Conservation (phyloP, 2,329 filamentous ascomycete species). For the Neopestalotiopsis clavispora region DNA sequence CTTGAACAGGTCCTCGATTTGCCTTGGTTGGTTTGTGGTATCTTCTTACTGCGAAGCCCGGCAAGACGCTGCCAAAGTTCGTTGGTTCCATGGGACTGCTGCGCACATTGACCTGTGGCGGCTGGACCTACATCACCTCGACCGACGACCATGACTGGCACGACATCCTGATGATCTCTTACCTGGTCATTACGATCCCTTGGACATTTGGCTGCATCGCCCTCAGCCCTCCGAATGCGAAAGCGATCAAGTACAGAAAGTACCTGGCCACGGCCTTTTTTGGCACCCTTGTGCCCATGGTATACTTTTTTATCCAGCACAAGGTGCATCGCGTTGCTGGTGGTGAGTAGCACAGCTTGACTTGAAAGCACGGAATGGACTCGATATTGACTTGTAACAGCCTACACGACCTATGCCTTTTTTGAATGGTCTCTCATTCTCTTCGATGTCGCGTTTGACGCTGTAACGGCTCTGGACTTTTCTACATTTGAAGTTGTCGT, state of each 20-base stretch:
- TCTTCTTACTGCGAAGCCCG: constrained; percentile 78
- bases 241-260: constrained; percentile 87
- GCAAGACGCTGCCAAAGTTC: constrained; percentile 78
- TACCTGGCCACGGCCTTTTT: constrained; percentile 85
- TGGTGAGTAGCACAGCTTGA: constrained; percentile 63
- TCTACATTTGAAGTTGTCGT: constrained; percentile 84
- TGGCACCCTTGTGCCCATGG: constrained; percentile 83
- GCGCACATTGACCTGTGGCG: constrained; percentile 90
- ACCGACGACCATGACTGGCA: constrained; percentile 99
- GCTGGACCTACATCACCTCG: constrained; percentile 98
- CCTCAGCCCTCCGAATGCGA: constrained; percentile 82
- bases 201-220: constrained; percentile 93
- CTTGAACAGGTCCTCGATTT: constrained; percentile 77
- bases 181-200: constrained; percentile 89
- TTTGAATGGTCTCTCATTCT: constrained; percentile 97
- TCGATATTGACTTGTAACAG: constrained; percentile 51
- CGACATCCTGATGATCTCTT: constrained; percentile 99
- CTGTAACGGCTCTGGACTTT: constrained; percentile 92
- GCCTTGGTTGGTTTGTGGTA: constrained; percentile 92
- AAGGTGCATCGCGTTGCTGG: constrained; percentile 94
- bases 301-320: constrained; percentile 99
- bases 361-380: background rate
- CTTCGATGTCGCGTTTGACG: constrained; percentile 95
- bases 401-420: constrained; percentile 96
- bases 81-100: constrained; percentile 81